phyloP scores from a whole-genome alignment of 257 asterid genomes.

The Knoxia roxburghii region DNA sequence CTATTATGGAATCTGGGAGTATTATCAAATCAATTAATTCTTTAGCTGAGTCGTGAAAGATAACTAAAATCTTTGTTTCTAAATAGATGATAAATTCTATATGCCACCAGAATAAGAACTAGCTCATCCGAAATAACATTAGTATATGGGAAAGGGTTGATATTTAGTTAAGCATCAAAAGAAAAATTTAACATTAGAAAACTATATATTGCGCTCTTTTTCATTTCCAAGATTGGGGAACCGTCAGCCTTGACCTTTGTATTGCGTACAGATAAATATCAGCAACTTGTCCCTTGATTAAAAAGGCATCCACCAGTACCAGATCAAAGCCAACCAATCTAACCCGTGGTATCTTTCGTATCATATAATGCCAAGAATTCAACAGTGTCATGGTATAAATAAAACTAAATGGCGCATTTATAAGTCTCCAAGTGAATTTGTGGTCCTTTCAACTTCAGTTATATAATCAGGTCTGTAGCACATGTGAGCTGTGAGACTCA shows the following conservation, averaged over 20 bases:
- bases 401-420: no score
- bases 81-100: background rate
- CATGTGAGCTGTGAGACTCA: no score
- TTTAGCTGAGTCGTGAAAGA: background rate
- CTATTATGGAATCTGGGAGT: background rate
- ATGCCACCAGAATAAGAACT: background rate
- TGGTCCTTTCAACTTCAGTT: no score
- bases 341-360: background rate
- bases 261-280: no score
- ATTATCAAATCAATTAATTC: background rate
- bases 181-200: background rate
- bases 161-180: background rate
- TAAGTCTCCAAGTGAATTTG: no score
- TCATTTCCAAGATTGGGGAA: no score
- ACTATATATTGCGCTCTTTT: no score
- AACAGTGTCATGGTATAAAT: background rate
- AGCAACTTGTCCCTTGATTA: no score
- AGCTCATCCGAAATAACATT: background rate
- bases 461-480: no score
- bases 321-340: background rate
- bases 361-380: no score
- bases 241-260: no score
- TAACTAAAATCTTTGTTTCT: constrained; percentile 3
- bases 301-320: background rate
- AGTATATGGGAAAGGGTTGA: background rate